Base-by-base conservation (phyloP, 768 basidiomycete species). In the Mycena olivaceomarginata region DNA sequence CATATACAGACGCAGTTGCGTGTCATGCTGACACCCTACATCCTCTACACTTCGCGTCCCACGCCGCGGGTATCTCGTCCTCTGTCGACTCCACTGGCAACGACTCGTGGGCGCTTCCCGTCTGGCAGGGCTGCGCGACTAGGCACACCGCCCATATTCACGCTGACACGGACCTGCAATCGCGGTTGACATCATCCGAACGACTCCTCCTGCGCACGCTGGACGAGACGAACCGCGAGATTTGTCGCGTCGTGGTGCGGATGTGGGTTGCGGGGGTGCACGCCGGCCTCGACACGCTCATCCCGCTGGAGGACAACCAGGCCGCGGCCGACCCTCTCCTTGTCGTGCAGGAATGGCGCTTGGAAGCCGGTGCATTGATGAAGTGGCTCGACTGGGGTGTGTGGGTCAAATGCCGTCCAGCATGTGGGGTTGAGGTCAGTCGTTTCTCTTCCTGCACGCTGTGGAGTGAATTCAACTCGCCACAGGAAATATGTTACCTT, bases 81-180 rank as follows among this genome's bases (percentile, higher is more conserved):
- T 15, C 18, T 40, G 16, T 6, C 11, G 20, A 12, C 20, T 22
- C 20, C 22, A 16, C 31, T 31, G 31, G 31, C 31, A 31, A 78
- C 18, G 46, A 72, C 22, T 31, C 67, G 8, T 88, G 86, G 87
- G 79, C 85, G 9, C 43, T 39, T 8, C 85, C 84, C 1, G 76
- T 86, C 22, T 87, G 81, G 77, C 75, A 77, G 40, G 51, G 67
- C 11, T 88, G 87, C 65, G 79, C 82, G 31, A 86, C 81, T 18
- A 80, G 80, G 1, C 84, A 86, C 31, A 85, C 84, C 4, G 59
- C 74, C 4, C 77, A 63, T 41, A 77, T 82, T 16, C 75, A 74
- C 41, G 12, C 22, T 5, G 39, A 12, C 31, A 11, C 57, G 51
- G 25, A 63, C 39, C 43, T 60, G 15, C 67, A 67, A 0, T 66